Base-by-base conservation (phyloP, 352 stramenopile genomes). In the Globisporangium nunn region DNA sequence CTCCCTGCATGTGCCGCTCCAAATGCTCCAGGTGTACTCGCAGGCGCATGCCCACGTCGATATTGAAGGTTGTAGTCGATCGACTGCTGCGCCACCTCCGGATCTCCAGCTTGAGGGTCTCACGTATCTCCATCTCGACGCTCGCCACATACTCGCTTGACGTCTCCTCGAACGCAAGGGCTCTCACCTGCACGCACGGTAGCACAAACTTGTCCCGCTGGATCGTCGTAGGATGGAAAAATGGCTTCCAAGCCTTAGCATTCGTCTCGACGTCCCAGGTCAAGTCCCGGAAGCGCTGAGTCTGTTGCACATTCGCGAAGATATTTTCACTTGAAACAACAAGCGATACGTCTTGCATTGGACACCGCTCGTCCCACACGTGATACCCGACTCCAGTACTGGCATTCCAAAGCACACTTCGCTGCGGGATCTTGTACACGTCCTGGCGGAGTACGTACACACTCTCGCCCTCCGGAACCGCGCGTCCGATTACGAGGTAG, bases 321-420 rank as follows among this genome's bases (percentile, higher is more conserved):
- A 97, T 65, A 54, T 98, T 98, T 49, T 90, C 73, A 45, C 63
- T 79, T n/a, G 78, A 95, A 0, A 95, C 76, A n/a, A 96, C 74
- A 47, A 93, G 78, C 23, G 75, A 85, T 6, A 98, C 75, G 49
- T 96, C 79, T 6, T 81, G 64, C 50, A 98, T 67, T 18, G 93
- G 90, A 46, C 83, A 96, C n/a, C 78, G 71, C 7, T 82, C 71
- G 59, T 96, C 91, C 31, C 68, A 64, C 52, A 82, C 69, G 54
- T 69, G 63, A 63, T 96, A 97, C 6, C 77, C 78, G 14, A 83
- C 67, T 2, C 89, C 91, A 7, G 74, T 92, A 40, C 76, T 91
- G 18, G 93, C 82, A 60, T 98, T 95, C 81, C 89, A 97, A n/a
- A 98, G 71, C 17, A 91, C 66, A 33, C 61, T 66, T 12, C 64